A percentile compares a stretch with the other conserved stretches of the same genome.
Conservation (phyloP, 352 stramenopile species). For the Pythium periplocum region DNA sequence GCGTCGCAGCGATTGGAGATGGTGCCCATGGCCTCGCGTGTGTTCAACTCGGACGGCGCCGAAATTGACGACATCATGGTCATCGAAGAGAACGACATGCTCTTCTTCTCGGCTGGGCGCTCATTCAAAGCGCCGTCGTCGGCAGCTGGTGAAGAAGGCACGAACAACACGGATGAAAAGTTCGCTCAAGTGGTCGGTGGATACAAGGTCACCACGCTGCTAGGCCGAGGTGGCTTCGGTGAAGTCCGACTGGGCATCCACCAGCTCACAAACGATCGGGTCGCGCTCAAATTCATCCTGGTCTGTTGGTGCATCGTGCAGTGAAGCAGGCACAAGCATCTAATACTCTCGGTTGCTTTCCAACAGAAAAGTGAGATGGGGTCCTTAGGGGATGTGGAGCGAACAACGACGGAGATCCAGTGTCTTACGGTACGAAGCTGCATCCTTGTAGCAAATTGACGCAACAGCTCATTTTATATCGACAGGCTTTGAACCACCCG, state of each 20-base stretch:
- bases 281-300: constrained; percentile 86
- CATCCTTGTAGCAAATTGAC: not conserved
- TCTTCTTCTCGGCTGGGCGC: constrained; percentile 81
- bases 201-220: constrained; percentile 74
- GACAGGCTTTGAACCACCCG: constrained; percentile 72
- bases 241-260: constrained; percentile 75
- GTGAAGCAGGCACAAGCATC: not conserved
- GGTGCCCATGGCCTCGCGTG: constrained; percentile 70
- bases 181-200: constrained; percentile 68
- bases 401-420: constrained; percentile 85
- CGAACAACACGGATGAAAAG: constrained; percentile 32
- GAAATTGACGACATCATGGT: constrained; percentile 89
- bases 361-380: constrained; percentile 82
- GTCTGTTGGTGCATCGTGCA: constrained; percentile 17
- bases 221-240: constrained; percentile 79
- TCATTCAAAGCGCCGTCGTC: constrained; percentile 73
- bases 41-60: constrained; percentile 83
- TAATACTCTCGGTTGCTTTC: no score
- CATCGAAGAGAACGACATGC: constrained; percentile 88
- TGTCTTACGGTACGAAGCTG: constrained; percentile 52
- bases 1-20: constrained; percentile 78
- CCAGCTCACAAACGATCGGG: constrained; percentile 81
- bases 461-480: not conserved
- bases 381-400: constrained; percentile 81
- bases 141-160: constrained; percentile 34